phyloP scores from a whole-genome alignment of 257 asterid species.

The Solanum lycopersicoides region DNA sequence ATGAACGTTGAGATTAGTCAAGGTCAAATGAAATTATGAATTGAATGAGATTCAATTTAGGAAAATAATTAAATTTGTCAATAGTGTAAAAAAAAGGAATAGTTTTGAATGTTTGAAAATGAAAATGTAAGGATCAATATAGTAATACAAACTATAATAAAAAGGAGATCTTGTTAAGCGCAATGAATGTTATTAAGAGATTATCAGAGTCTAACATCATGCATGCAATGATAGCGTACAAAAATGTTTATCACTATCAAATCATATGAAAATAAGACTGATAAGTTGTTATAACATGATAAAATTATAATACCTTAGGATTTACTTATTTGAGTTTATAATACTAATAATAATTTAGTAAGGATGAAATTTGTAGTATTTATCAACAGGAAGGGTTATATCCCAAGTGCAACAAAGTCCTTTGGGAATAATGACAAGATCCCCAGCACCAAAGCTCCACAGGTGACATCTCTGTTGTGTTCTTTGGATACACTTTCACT shows the following conservation, averaged over 20 bases:
- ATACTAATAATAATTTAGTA: not conserved
- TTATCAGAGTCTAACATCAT: not conserved
- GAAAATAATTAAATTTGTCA: not conserved
- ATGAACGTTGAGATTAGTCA: not conserved
- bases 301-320: not conserved
- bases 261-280: not conserved
- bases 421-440: constrained; percentile 68
- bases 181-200: not conserved
- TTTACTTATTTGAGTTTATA: not conserved
- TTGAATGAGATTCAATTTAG: not conserved
- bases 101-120: not conserved
- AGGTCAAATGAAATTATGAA: not conserved
- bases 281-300: not conserved
- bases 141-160: not conserved
- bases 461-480: constrained; percentile 28
- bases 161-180: not conserved
- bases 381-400: constrained; percentile 59
- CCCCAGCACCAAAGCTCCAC: constrained; percentile 82
- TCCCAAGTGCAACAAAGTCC: constrained; percentile 95
- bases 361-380: constrained; percentile 71
- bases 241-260: not conserved
- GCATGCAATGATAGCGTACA: not conserved
- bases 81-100: not conserved
- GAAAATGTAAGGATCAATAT: not conserved
- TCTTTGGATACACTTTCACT: constrained; percentile 61